Conservation (phyloP, 441 rosid genomes). For the Viola pubescens region DNA sequence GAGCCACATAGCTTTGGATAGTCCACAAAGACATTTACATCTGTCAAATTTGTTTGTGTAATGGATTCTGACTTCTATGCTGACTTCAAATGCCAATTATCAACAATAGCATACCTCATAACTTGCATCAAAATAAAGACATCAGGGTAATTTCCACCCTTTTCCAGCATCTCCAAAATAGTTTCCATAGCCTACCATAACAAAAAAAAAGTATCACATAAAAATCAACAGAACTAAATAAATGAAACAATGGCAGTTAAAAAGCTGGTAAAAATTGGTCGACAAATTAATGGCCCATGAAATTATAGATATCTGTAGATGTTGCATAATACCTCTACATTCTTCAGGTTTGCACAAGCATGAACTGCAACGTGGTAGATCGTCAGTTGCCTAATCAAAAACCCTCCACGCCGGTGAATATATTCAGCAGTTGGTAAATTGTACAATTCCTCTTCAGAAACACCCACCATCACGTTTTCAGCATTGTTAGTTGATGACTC, state of each 20-base stretch:
- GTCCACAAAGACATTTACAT: not conserved
- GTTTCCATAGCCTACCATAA: slow-evolving; percentile 53
- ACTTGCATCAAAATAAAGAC: slow-evolving; percentile 48
- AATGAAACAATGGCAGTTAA: not conserved
- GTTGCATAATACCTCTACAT: slow-evolving; percentile 52
- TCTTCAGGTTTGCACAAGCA: slow-evolving; percentile 70
- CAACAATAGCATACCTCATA: slow-evolving; percentile 46
- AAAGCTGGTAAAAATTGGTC: not conserved
- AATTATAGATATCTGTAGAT: not conserved
- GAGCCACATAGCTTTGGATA: not conserved
- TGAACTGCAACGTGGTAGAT: slow-evolving; percentile 73
- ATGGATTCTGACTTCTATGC: not conserved
- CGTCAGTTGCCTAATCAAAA: slow-evolving; percentile 51
- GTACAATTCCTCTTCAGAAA: slow-evolving; percentile 80
- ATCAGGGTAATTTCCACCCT: slow-evolving; percentile 59
- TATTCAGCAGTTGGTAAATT: slow-evolving; percentile 78
- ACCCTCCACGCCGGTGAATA: slow-evolving; percentile 49
- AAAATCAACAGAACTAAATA: slow-evolving; percentile 2
- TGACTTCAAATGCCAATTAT: not conserved
- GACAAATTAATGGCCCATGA: slow-evolving; percentile 9
- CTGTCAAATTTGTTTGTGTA: too few species aligned
- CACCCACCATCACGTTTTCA: slow-evolving; percentile 64
- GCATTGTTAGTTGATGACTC: slow-evolving; percentile 51
- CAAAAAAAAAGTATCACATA: not conserved
- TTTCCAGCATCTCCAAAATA: slow-evolving; percentile 67